phyloP scores from a whole-genome alignment of 2,329 filamentous ascomycete genomes.

The Helotiales sp. region DNA sequence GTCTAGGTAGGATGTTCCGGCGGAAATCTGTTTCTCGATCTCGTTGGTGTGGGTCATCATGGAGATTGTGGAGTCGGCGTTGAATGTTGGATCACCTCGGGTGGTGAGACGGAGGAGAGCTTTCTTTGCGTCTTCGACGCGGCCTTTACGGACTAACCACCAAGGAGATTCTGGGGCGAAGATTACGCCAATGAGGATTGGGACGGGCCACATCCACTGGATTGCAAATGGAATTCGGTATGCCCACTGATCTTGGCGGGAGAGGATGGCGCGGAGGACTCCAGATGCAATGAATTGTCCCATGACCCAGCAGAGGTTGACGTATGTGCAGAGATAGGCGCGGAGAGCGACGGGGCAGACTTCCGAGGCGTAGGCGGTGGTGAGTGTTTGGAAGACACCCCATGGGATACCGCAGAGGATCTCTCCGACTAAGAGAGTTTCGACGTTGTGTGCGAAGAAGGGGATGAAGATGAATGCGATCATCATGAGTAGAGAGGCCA shows the following conservation, averaged over 20 bases:
- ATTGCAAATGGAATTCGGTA: conserved; percentile 38
- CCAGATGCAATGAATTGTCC: conserved; percentile 49
- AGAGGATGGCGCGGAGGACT: conserved; percentile 44
- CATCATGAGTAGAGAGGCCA: conserved; percentile 43
- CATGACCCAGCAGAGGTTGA: conserved; percentile 54
- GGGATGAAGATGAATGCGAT: conserved; percentile 47
- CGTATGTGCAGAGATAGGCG: conserved; percentile 43
- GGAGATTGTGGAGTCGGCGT: conserved; percentile 37
- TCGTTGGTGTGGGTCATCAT: conserved; percentile 57
- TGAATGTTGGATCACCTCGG: conserved; percentile 29
- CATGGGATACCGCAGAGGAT: conserved; percentile 51
- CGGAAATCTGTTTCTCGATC: conserved; percentile 46
- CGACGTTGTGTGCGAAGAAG: conserved; percentile 47
- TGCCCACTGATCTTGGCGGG: conserved; percentile 44
- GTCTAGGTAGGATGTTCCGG: conserved; percentile 48
- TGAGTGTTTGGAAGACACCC: conserved; percentile 42
- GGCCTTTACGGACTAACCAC: conserved; percentile 45
- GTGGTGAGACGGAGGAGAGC: conserved; percentile 43
- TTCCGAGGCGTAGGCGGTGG: conserved; percentile 38
- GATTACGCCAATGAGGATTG: conserved; percentile 44
- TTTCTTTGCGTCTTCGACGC: conserved; percentile 44
- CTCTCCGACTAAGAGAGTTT: conserved; percentile 46
- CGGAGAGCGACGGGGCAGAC: conserved; percentile 35
- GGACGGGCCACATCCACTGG: conserved; percentile 51
- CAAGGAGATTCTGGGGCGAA: conserved; percentile 51